Evolutionary conservation across 805 yeast species (phyloP), one percentile per base, ranked within the genome.

Genomic region (Crinitomyces ghanaensis): DNA sequence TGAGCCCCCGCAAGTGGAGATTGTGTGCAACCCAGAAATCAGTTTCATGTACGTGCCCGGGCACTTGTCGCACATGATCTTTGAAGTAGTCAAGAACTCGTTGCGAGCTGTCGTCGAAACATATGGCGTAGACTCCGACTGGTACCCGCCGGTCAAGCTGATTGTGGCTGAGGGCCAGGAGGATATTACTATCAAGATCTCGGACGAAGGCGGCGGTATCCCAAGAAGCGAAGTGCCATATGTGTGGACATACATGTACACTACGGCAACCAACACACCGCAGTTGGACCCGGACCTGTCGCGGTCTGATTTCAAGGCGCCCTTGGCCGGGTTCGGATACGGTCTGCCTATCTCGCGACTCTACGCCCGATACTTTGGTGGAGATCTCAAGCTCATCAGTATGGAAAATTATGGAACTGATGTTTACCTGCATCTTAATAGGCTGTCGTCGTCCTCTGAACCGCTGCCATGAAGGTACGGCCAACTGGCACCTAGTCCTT

Each of bases 381-480:
- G 94, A 3, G 95, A 85, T 48, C 67, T 84, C 54, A 79, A 78
- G 50, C 65, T 85, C 48, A 84, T 83, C 36, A 73, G 84, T 21
- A 82, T 85, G 93, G 95, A 84, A 56, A 94, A 94, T 6, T 82
- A 84, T 50, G 95, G 95, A 11, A 84, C 95, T 1, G 95, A 84
- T 52, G 95, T 82, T 2, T 85, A 84, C 49, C 56, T 85, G 49
- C 95, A 85, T 57, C 64, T 84, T 52, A 84, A 84, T 56, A 65
- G 93, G 35, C 68, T 84, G 46, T 74, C 79, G 45, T 70, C 79
- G 33, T 70, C 77, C 3, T 68, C 74, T 36, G 93, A 80, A 56
- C 91, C 88, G 4, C 42, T 62, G 27, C 60, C 53, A 28, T 57
- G 22, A 28, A 25, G n/a, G n/a, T n/a, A n/a, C n/a, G n/a, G n/a